Percentiles rank a stretch among this genome's conserved stretches.
Evolutionary conservation across 2,329 filamentous ascomycete genomes (phyloP).

Genomic region (Tympanopsis confertula): DNA sequence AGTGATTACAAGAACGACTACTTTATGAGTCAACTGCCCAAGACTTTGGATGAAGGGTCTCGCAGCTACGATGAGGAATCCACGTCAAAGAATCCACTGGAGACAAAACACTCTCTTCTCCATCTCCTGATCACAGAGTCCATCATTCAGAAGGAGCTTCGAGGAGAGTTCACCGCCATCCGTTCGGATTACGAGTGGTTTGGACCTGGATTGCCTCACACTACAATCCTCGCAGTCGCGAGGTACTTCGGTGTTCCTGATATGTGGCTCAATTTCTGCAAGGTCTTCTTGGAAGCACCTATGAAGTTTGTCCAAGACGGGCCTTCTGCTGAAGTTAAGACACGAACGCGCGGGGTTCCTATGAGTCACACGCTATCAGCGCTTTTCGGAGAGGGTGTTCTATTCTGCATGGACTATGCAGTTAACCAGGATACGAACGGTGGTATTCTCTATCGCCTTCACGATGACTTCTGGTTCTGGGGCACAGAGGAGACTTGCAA

Average conservation of each 20-base stretch:
- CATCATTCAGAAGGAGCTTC: slow-evolving; percentile 27
- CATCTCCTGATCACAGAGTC: slow-evolving; percentile 34
- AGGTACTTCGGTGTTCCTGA: slow-evolving; percentile 45
- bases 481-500: slow-evolving; percentile 37
- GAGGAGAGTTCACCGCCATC: slow-evolving; percentile 31
- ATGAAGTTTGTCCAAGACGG: slow-evolving; percentile 44
- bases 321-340: slow-evolving; percentile 23
- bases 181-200: slow-evolving; percentile 33
- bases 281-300: slow-evolving; percentile 43
- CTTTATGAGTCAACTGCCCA: slow-evolving; percentile 28
- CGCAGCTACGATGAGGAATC: slow-evolving; percentile 14
- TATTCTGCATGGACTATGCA: slow-evolving; percentile 56
- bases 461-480: slow-evolving; percentile 62
- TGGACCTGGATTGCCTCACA: slow-evolving; percentile 34
- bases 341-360: slow-evolving; percentile 43
- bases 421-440: slow-evolving; percentile 46
- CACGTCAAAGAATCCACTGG: slow-evolving; percentile 19
- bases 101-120: slow-evolving; percentile 33
- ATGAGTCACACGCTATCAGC: slow-evolving; percentile 47
- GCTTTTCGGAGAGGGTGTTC: slow-evolving; percentile 43
- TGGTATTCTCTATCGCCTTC: slow-evolving; percentile 43
- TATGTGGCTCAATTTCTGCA: slow-evolving; percentile 46
- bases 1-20: slow-evolving; percentile 23
- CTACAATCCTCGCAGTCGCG: slow-evolving; percentile 43
- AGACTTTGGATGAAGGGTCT: slow-evolving; percentile 6